These are phyloP conservation scores for Grigorovia yakushimaensis DNA, from an alignment of 805 yeast species.

Conservation along the genomic window DNA sequence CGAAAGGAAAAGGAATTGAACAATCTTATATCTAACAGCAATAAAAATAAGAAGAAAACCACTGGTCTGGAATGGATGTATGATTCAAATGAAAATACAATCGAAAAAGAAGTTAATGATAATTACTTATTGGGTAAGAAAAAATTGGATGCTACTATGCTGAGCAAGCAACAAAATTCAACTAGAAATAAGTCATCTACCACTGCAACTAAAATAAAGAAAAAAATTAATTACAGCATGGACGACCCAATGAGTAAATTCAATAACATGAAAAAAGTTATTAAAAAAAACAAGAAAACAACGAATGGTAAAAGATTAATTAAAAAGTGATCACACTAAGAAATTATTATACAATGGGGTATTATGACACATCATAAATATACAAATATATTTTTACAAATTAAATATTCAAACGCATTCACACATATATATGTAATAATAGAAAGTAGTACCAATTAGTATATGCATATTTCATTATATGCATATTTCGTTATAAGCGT, in stretches of 20 bases:
- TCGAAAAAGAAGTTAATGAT: slow-evolving; percentile 6
- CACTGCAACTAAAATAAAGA: slow-evolving; percentile 1
- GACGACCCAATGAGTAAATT: slow-evolving; percentile 24
- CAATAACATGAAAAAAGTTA: background rate
- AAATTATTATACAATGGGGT: no score
- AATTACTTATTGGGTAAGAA: slow-evolving; percentile 18
- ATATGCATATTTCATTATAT: no score
- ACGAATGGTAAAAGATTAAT: background rate
- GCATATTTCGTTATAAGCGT: background rate
- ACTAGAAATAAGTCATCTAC: slow-evolving; percentile 1
- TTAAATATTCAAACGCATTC: background rate
- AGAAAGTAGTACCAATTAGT: no score
- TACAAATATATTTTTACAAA: no score
- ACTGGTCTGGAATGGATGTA: slow-evolving; percentile 83
- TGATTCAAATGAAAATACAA: slow-evolving; percentile 29
- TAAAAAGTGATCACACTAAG: background rate
- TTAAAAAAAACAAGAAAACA: slow-evolving; percentile 4
- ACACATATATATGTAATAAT: background rate
- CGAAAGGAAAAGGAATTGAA: slow-evolving; percentile 49
- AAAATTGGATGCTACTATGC: slow-evolving; percentile 10
- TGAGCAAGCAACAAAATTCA: slow-evolving; percentile 1
- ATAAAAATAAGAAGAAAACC: slow-evolving; percentile 25
- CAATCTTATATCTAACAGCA: slow-evolving; percentile 43
- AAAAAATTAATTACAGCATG: slow-evolving; percentile 10
- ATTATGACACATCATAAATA: no score